Base-by-base conservation (phyloP, 768 basidiomycete species). In the Candolleomyces eurysporus region DNA sequence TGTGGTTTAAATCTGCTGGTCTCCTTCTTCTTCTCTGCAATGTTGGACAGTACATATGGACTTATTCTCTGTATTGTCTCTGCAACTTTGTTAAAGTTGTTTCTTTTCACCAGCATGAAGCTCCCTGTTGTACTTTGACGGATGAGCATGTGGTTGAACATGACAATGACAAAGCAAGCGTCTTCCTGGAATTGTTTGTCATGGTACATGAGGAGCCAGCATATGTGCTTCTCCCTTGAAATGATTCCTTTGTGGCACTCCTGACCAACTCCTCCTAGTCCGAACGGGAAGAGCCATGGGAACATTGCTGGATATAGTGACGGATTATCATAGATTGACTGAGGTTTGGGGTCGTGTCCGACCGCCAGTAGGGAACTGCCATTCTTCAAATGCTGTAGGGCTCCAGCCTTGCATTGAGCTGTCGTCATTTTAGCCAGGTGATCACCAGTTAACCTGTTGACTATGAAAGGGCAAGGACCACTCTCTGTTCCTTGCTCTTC, bases 61-160 rank as follows among this genome's bases (percentile, higher is more conserved):
- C 77, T 60, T 6, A 76, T 36, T 7, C 30, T 52, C 1, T 69
- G 48, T 1, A 77, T 49, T 6, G 68, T 48, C 0, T 65, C 11
- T 0, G 70, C 48, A 3, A 78, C 69, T 9, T 65, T 57, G 22
- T 56, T 32, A 65, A 78, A 76, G 9, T 66, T 64, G 0, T 50
- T 55, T 17, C n/a, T n/a, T 46, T 76, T 64, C 0, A 71, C 66
- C 2, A 74, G 21, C 1, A 76, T 48, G 54, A 65, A 76, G 4
- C 76, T 69, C 5, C 68, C 71, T 5, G 55, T 63, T 0, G 71
- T 61, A 2, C 68, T 62, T 2, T 60, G 53, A 48, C 71, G 74
- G 4, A 81, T 69, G 48, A 79, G 80, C 26, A 72, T 61, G 54
- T 81, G 76, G 53, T 73, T 79, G 55, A 79, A 80, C 0, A 70